Evolutionary conservation across 2,329 filamentous ascomycete species (phyloP), one percentile per base, ranked within the genome.

Genomic region (Botrytis galanthina): DNA sequence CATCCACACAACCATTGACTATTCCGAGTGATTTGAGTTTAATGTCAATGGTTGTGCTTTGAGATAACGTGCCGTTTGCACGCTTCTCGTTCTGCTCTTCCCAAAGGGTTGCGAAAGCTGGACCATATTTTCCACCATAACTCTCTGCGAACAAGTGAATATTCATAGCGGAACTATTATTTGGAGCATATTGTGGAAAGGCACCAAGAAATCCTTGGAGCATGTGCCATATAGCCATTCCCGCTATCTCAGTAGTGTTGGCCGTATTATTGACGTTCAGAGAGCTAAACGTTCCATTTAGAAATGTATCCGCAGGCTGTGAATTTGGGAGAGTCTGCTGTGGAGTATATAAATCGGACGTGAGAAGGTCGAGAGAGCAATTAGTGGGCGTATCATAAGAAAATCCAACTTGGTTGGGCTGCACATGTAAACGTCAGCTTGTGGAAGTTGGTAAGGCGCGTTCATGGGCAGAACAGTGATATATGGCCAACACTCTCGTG

Each of bases 361-460:
- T 83, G 48, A 85, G 75, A 57, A 89, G 81, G 74, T 88, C 82
- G 35, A 89, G 79, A 10, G 90, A 90, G 26, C 87, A 87, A 77
- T 93, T 90, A 14, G 86, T 88, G 12, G 86, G 83, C 39, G 85
- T 85, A 78, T 94, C 92, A 79, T 88, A 90, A 2, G 90, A 92
- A 76, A 92, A 90, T 39, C 89, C 88, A 67, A 93, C 88, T 81
- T 93, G 90, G 75, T 90, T 90, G 37, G 90, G 90, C 87, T 94
- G 51, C 7, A n/a, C 18, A 81, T 81, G 81, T 71, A 84, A 83
- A 70, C 16, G 74, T 80, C 75, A 79, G 77, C 48, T 57, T 69
- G 22, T 20, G 42, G 39, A 32, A 44, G 16, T 48, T 9, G 22
- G 39, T 64, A 7, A 9, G n/a, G 29, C 48, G n/a, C 60, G 22